Percentiles rank a stretch among this genome's conserved stretches.
These are phyloP conservation scores for Platanus orientalis DNA, from an alignment of 164 flowering plant genomes.

Conservation along the genomic window DNA sequence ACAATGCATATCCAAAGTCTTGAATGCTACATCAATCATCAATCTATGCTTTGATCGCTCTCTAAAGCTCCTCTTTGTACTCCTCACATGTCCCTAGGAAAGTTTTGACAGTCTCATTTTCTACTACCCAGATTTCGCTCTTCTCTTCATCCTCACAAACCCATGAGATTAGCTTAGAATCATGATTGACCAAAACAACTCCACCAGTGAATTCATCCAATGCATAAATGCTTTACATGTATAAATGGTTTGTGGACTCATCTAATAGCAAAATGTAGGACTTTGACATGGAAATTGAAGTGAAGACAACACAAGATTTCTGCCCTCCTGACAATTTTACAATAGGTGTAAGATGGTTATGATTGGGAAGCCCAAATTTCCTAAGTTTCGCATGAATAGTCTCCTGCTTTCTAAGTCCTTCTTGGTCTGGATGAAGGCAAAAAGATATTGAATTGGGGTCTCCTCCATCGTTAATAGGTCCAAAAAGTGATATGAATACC, in stretches of 20 bases:
- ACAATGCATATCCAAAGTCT: conserved; percentile 2
- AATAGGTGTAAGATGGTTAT: conserved; percentile 54
- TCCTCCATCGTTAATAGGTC: conserved; percentile 53
- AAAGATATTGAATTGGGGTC: conserved; percentile 55
- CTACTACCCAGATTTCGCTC: conserved; percentile 55
- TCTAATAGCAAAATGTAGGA: conserved; percentile 52
- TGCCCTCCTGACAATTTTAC: conserved; percentile 56
- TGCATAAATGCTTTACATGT: conserved; percentile 60
- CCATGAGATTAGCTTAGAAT: conserved; percentile 48
- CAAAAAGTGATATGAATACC: conserved; percentile 56
- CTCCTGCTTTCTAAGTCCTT: conserved; percentile 59
- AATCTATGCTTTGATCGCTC: conserved; percentile 41
- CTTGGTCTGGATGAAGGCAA: conserved; percentile 52
- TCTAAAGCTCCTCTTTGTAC: conserved; percentile 44
- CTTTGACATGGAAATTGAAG: conserved; percentile 56
- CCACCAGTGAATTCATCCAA: conserved; percentile 53
- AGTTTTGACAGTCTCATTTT: conserved; percentile 34
- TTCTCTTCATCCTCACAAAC: conserved; percentile 57
- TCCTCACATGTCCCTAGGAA: conserved; percentile 48
- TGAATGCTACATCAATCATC: conserved; percentile 10
- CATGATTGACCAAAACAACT: conserved; percentile 63
- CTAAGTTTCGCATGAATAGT: conserved; percentile 61
- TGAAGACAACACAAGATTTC: conserved; percentile 52
- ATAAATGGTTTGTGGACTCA: conserved; percentile 55
- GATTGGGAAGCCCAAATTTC: conserved; percentile 58